Evolutionary conservation across 2,329 filamentous ascomycete species (phyloP).

Genomic region (Myriosclerotinia curreyana): DNA sequence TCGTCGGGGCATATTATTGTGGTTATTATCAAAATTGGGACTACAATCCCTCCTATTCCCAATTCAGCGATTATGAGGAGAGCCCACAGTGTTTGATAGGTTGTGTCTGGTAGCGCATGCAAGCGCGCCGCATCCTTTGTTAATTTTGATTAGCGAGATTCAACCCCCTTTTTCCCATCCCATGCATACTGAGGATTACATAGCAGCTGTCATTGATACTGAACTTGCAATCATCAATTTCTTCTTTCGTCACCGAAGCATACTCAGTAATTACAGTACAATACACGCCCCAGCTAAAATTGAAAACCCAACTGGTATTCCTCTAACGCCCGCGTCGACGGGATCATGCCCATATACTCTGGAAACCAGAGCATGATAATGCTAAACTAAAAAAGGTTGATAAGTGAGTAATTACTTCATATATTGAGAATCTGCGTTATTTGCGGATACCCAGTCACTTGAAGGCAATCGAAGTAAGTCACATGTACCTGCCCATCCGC

Average conservation of each 20-base stretch:
- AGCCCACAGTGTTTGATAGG: slow-evolving; percentile 51
- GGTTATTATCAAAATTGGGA: slow-evolving; percentile 60
- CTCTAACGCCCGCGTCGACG: slow-evolving; percentile 60
- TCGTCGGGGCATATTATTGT: slow-evolving; percentile 69
- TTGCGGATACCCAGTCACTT: no score
- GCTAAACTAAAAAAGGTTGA: no score
- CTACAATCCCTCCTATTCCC: slow-evolving; percentile 61
- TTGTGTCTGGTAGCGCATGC: slow-evolving; percentile 51
- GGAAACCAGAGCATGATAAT: slow-evolving; percentile 59
- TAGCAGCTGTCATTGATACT: slow-evolving; percentile 63
- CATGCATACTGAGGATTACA: slow-evolving; percentile 25
- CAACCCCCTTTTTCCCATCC: slow-evolving; percentile 26
- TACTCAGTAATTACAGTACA: slow-evolving; percentile 55
- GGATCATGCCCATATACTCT: slow-evolving; percentile 65
- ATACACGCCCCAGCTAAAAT: slow-evolving; percentile 61
- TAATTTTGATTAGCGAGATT: slow-evolving; percentile 42
- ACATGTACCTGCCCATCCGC: no score
- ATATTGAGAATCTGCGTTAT: no score
- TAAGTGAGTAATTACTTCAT: no score
- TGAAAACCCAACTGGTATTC: slow-evolving; percentile 61
- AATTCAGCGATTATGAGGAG: slow-evolving; percentile 60
- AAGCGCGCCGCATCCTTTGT: slow-evolving; percentile 48
- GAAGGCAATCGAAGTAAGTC: no score
- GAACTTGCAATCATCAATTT: slow-evolving; percentile 58
- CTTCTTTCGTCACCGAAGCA: slow-evolving; percentile 57